These are phyloP conservation scores for Moesziomyces globuligerus DNA, from an alignment of 1,284 basidiomycete species.

Conservation along the genomic window DNA sequence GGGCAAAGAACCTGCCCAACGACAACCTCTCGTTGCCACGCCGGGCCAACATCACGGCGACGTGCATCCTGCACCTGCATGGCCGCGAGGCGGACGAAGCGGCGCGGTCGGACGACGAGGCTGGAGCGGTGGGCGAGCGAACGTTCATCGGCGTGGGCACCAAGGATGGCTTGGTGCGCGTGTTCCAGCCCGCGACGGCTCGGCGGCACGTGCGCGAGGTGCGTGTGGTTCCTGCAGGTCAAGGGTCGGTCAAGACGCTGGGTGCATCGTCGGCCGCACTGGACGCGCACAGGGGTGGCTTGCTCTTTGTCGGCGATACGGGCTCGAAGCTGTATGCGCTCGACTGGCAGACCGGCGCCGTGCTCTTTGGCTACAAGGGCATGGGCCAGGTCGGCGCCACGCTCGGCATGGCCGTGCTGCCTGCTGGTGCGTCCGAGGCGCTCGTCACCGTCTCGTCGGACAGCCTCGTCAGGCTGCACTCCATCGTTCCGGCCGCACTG, in stretches of 20 bases:
- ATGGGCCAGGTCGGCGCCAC: conserved; percentile 26
- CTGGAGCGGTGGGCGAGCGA: background rate
- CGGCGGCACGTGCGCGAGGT: conserved; percentile 36
- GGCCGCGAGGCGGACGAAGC: too few relatives aligned
- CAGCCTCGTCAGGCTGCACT: conserved; percentile 23
- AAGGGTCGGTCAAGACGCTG: conserved; percentile 43
- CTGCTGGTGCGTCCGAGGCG: conserved; percentile 7
- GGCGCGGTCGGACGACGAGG: background rate
- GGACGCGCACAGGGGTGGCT: conserved; percentile 18
- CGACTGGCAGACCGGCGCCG: conserved; percentile 36
- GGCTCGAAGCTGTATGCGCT: conserved; percentile 47
- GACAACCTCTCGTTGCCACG: conserved; percentile 53
- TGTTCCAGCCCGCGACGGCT: conserved; percentile 32
- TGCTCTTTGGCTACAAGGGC: conserved; percentile 51
- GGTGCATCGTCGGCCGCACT: conserved; percentile 15
- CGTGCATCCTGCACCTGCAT: conserved; percentile 33
- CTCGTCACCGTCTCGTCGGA: conserved; percentile 36
- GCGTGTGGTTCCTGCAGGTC: conserved; percentile 29
- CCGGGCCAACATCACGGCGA: conserved; percentile 48
- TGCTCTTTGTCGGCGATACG: conserved; percentile 53
- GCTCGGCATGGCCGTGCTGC: conserved; percentile 25
- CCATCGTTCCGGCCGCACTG: conserved; percentile 13
- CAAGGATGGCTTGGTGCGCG: conserved; percentile 47
- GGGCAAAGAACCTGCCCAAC: conserved; percentile 59
- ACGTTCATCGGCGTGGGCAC: conserved; percentile 42